phyloP scores from a whole-genome alignment of 2,329 filamentous ascomycete genomes.

The Dendrostoma leiphaemia region DNA sequence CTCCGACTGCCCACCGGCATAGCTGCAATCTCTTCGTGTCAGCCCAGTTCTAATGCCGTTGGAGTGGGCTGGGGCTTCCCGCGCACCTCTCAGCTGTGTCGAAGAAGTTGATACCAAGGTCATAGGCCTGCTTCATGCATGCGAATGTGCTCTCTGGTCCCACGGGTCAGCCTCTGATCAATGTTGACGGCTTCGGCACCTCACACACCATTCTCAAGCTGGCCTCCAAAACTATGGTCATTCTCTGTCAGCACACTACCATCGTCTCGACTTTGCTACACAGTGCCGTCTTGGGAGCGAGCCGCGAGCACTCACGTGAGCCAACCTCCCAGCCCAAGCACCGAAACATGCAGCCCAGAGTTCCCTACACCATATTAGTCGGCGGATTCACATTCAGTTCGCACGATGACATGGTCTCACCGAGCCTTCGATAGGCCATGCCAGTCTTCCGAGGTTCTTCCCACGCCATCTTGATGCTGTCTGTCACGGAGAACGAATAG shows the following conservation, averaged over 20 bases:
- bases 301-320: slow-evolving; percentile 63
- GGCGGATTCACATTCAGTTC: background rate
- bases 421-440: slow-evolving; percentile 40
- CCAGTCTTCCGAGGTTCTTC: slow-evolving; percentile 42
- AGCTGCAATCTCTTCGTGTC: slow-evolving; percentile 29
- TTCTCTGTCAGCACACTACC: slow-evolving; percentile 11
- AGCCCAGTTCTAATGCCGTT: slow-evolving; percentile 26
- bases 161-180: background rate
- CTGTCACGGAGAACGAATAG: background rate
- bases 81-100: slow-evolving; percentile 52
- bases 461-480: slow-evolving; percentile 35
- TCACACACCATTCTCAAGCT: slow-evolving; percentile 28
- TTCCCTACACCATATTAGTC: slow-evolving; percentile 11
- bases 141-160: slow-evolving; percentile 53
- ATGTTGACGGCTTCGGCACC: background rate
- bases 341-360: slow-evolving; percentile 71
- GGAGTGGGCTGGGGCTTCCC: slow-evolving; percentile 30
- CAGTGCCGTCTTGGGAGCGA: slow-evolving; percentile 16
- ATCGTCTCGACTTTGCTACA: too few relatives aligned
- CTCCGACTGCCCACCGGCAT: slow-evolving; percentile 61
- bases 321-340: slow-evolving; percentile 70
- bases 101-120: slow-evolving; percentile 62
- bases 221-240: slow-evolving; percentile 28
- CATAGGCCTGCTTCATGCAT: slow-evolving; percentile 62
- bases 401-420: background rate